Evolutionary conservation across 2,329 filamentous ascomycete species (phyloP).

Genomic region (Aureobasidium sp.): DNA sequence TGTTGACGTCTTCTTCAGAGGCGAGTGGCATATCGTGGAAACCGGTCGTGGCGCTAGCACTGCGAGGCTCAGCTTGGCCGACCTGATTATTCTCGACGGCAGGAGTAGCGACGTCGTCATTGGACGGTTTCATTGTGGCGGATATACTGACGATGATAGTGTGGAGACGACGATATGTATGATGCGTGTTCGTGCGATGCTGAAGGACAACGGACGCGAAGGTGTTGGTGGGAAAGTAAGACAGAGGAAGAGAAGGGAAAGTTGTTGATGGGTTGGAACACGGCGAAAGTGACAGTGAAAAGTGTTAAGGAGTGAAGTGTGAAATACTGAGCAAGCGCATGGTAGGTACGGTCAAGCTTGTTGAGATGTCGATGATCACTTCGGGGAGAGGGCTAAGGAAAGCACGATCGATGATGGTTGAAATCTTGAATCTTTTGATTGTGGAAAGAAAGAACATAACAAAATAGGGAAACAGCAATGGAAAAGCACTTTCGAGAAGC

Average conservation of each 20-base stretch:
- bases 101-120: too few species aligned
- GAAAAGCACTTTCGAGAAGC: too few species aligned
- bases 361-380: neutral
- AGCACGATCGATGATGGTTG: neutral
- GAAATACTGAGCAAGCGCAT: neutral
- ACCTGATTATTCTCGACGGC: neutral
- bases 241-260: neutral
- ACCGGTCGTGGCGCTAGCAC: too few species aligned
- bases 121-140: neutral
- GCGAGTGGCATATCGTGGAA: too few species aligned
- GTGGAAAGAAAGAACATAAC: too few species aligned
- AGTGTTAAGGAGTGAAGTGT: neutral
- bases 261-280: neutral
- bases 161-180: neutral
- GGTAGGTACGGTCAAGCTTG: neutral
- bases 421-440: neutral
- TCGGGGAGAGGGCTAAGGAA: neutral
- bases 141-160: neutral
- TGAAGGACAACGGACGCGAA: neutral
- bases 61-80: neutral
- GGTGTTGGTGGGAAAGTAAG: neutral
- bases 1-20: too few species aligned
- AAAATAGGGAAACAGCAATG: neutral
- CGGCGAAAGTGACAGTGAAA: neutral
- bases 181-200: neutral